These are phyloP conservation scores for Cryptococcus sp. DNA, from an alignment of 1,284 basidiomycete species.

Conservation along the genomic window DNA sequence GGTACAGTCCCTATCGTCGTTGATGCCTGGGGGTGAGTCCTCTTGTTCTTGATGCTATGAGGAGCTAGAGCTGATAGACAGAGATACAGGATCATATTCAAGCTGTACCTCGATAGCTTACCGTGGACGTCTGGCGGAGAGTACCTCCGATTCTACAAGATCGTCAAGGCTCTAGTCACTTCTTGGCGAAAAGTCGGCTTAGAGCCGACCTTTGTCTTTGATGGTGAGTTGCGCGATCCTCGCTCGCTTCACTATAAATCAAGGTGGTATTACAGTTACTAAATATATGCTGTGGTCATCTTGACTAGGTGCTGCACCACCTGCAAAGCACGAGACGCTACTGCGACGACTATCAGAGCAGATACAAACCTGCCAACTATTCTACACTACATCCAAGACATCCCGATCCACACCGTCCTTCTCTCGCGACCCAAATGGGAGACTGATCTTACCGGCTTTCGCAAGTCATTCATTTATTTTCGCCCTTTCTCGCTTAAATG, in stretches of 20 bases:
- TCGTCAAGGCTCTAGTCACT: slow-evolving; percentile 61
- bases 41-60: background rate
- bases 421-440: slow-evolving; percentile 58
- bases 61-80: background rate
- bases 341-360: slow-evolving; percentile 62
- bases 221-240: slow-evolving; percentile 61
- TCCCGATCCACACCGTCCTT: slow-evolving; percentile 72
- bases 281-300: background rate
- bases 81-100: slow-evolving; percentile 70
- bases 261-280: background rate
- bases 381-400: slow-evolving; percentile 74
- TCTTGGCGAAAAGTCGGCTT: slow-evolving; percentile 75
- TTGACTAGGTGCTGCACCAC: slow-evolving; percentile 65
- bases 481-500: slow-evolving; percentile 58
- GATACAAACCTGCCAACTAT: slow-evolving; percentile 68
- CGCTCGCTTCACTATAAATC: too few relatives aligned
- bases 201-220: slow-evolving; percentile 82
- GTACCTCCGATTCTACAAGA: slow-evolving; percentile 62
- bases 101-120: slow-evolving; percentile 64
- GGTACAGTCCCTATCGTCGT: slow-evolving; percentile 62
- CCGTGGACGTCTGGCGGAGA: slow-evolving; percentile 87
- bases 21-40: slow-evolving; percentile 84
- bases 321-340: slow-evolving; percentile 71
- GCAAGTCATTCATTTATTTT: slow-evolving; percentile 64
- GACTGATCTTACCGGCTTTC: slow-evolving; percentile 69